phyloP scores from a whole-genome alignment of 1,284 basidiomycete genomes.

The Rhodotorula sp. region DNA sequence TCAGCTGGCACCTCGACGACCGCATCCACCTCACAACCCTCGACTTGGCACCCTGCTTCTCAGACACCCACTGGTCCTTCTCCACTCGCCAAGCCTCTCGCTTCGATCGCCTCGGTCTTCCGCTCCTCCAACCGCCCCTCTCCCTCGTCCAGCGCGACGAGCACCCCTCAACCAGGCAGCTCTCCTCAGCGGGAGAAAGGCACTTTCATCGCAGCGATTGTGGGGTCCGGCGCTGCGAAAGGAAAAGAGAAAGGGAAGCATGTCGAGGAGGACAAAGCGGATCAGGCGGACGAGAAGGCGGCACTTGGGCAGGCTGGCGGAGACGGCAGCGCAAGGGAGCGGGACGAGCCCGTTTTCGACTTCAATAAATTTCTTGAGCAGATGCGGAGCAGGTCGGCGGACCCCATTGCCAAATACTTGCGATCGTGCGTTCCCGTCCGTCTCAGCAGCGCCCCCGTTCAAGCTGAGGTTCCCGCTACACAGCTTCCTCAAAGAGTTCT shows the following conservation, averaged over 20 bases:
- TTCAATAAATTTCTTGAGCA: conserved; percentile 87
- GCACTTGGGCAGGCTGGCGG: background rate
- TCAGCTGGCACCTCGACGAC: background rate
- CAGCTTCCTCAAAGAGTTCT: conserved; percentile 86
- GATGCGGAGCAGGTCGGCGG: conserved; percentile 77
- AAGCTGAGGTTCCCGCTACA: background rate
- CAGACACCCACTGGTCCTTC: conserved; percentile 5
- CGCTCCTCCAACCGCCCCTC: conserved; percentile 20
- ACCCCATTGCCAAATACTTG: conserved; percentile 84
- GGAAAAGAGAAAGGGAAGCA: conserved; percentile 9
- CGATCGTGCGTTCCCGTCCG: conserved; percentile 65
- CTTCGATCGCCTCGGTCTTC: conserved; percentile 35
- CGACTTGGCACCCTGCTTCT: background rate
- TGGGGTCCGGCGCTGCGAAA: background rate
- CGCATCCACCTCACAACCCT: background rate
- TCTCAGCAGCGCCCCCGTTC: background rate
- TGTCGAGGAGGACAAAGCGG: background rate
- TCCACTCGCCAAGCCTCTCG: conserved; percentile 23
- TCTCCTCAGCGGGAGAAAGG: conserved; percentile 7
- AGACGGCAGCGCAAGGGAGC: conserved; percentile 5
- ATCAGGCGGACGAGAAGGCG: conserved; percentile 3
- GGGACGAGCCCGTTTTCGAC: conserved; percentile 58
- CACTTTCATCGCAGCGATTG: conserved; percentile 3
- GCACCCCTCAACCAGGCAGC: conserved; percentile 9
- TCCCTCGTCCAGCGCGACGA: background rate